Percentiles rank a stretch among this genome's conserved stretches.
Conservation (phyloP, 148 eudicot genomes). For the Spergularia marina region DNA sequence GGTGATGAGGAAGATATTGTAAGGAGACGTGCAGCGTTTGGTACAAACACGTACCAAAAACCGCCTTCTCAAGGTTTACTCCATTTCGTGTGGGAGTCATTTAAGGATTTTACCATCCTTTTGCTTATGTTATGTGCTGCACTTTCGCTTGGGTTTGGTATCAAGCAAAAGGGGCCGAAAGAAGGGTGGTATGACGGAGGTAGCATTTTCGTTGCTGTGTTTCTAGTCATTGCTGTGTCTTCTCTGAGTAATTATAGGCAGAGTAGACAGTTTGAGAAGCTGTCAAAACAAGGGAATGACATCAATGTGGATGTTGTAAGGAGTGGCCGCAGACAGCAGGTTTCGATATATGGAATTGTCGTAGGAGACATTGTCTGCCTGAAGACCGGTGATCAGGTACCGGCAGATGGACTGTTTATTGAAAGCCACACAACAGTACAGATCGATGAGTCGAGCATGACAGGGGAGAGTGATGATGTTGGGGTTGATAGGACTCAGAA, state of each 20-base stretch:
- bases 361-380: constrained; percentile 34
- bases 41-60: constrained; percentile 31
- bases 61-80: constrained; percentile 29
- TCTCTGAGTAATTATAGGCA: constrained; percentile 30
- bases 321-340: constrained; percentile 16
- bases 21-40: constrained; percentile 17
- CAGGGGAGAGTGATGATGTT: constrained; percentile 36
- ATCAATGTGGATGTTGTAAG: constrained; percentile 28
- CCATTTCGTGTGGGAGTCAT: constrained; percentile 30
- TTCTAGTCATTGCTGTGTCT: constrained; percentile 30
- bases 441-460: constrained; percentile 38
- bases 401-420: constrained; percentile 34
- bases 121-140: constrained; percentile 32
- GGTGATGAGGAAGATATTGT: constrained; percentile 23
- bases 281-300: constrained; percentile 25
- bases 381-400: constrained; percentile 35
- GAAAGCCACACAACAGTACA: constrained; percentile 29
- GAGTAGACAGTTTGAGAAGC: constrained; percentile 33
- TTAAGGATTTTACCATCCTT: constrained; percentile 31
- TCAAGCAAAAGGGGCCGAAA: constrained; percentile 28
- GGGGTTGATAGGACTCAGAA: constrained; percentile 11
- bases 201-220: constrained; percentile 33
- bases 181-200: constrained; percentile 41
- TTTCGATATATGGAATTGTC: constrained; percentile 30
- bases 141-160: constrained; percentile 35